Evolutionary conservation across 2,329 filamentous ascomycete genomes (phyloP).

Genomic region (Botrytis elliptica): DNA sequence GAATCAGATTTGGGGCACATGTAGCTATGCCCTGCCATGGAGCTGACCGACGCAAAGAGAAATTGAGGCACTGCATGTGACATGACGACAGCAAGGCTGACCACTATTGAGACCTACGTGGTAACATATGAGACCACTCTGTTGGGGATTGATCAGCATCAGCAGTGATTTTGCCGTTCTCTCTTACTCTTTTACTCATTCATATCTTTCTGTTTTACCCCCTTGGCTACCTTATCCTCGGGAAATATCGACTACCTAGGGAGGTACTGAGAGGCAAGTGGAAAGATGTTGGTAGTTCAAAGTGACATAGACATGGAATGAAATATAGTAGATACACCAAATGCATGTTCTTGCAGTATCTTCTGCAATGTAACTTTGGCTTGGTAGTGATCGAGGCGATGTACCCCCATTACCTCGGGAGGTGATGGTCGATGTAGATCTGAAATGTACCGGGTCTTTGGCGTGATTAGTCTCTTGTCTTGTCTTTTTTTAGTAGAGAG

Average conservation of each 20-base stretch:
- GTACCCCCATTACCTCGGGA: background rate
- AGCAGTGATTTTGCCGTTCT: background rate
- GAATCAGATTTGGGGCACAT: background rate
- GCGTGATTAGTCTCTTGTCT: too few relatives aligned
- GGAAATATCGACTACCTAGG: background rate
- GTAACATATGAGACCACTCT: background rate
- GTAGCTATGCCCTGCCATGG: background rate
- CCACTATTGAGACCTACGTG: background rate
- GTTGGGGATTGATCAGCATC: background rate
- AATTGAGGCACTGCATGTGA: slow-evolving; percentile 1
- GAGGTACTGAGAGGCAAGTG: background rate
- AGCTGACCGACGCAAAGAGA: background rate
- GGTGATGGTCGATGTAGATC: background rate
- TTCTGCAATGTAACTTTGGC: slow-evolving; percentile 1
- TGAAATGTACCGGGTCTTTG: background rate
- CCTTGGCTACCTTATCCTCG: background rate
- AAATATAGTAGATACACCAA: background rate
- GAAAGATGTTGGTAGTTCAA: background rate
- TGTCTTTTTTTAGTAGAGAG: too few relatives aligned
- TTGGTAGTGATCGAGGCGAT: background rate
- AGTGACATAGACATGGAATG: background rate
- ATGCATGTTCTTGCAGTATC: background rate
- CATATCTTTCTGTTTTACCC: background rate
- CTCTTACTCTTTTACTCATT: background rate
- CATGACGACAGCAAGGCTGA: background rate